Base-by-base conservation (phyloP, 805 yeast species). In the Kazachstania bromeliacearum region DNA sequence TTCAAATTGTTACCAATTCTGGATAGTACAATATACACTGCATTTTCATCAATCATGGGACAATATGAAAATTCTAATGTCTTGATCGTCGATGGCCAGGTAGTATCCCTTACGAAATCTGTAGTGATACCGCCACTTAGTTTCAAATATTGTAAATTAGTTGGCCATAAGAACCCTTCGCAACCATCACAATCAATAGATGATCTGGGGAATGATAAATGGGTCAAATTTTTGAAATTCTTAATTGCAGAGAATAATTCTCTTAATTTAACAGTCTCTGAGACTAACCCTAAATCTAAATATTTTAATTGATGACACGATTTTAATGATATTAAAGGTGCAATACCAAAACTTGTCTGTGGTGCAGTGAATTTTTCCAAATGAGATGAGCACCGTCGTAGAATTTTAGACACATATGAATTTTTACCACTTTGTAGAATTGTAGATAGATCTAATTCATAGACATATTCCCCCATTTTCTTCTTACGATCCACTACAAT, bases 361-460 rank as follows among this genome's bases (percentile, higher is more conserved):
- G 97, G 95, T 0, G 97, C 96, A 6, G 82, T 71, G 48, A 92
- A 87, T 8, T 68, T 63, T 43, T 76, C 72, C 33, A 92, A 62
- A 26, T 67, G 70, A 14, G 68, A 56, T 7, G 87, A 72, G 37
- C 95, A 83, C 28, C 95, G 68, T 49, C 94, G 73, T 37, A 92
- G 63, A 5, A 92, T 55, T 45, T 83, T 79, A 0, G 96, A 85
- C 9, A 89, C 85, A 56, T 69, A 81, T 4, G 96, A 89, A 59
- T 87, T 92, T 55, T 84, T 87, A 9, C 97, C 97, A 25, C 85
- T 71, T 58, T 92, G 97, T 41, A 87, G 76, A 33, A 88, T 85
- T 30, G 73, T 69, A 7, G 94, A 71, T 25, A 92, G 64, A 53
- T 92, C 92, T 28, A 92, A 66, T 12, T 66, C 67, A 36, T 66